Base-by-base conservation (phyloP, 176 grass and related monocot species). In the Zea mays region DNA sequence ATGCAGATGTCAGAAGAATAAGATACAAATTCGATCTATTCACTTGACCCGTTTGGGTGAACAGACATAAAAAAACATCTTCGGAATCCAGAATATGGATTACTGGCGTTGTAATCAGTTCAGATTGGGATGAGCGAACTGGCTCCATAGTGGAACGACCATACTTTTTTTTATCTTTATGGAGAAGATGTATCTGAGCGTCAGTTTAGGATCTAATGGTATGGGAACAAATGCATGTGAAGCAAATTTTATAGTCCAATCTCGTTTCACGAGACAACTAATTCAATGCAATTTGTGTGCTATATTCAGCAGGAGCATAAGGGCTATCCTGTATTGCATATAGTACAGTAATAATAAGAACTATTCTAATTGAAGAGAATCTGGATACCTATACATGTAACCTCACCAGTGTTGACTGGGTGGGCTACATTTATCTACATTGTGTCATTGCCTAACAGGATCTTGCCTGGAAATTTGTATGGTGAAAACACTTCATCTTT, bases 331-430 rank as follows among this genome's bases (percentile, higher is more conserved):
- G 34, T 40, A 52, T 12, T 50, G 65, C 75, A 65, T 62, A 49
- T 78, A 27, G 46, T 78, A 78, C 75, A 78, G 9, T 39, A 78
- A 65, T 39, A n/a, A 8, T 16, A 46, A 62, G 20, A 51, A 19
- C 45, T 40, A 65, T 65, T 20, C 60, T n/a, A 33, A 8, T n/a
- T 49, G 8, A 83, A 58, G 55, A 50, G 5, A 69, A 76, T 39
- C 17, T 82, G 47, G 6, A 77, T 46, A 64, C 59, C 57, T 86
- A 81, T 58, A 71, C 58, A 71, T 76, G 55, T 76, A 76, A 56
- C 58, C 39, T 33, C 39, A 44, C 39, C 38, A 64, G 45, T 64
- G 27, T 54, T 82, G 66, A 14, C 33, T 64, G 3, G 46, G 71
- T 39, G 20, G 43, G 55, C 15, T 69, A 14, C 44, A 70, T 19